Percentiles rank a stretch among this genome's conserved stretches.
Conservation (phyloP, 2,329 filamentous ascomycete species). For the Gnomoniopsis sp. region DNA sequence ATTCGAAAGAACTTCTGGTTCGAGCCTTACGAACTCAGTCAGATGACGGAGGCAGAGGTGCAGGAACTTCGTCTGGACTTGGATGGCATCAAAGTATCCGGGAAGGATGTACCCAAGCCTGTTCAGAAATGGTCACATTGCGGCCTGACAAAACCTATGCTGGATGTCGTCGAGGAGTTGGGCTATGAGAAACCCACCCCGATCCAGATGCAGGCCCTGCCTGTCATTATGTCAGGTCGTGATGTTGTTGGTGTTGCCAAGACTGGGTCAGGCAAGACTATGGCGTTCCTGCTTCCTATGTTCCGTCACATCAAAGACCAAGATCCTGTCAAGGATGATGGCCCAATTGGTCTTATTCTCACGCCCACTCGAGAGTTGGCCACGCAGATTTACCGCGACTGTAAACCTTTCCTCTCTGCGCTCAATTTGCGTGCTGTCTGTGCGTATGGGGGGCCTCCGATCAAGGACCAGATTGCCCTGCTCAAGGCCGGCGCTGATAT, state of each 20-base stretch:
- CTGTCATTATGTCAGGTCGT: conserved; percentile 90
- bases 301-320: conserved; percentile 98
- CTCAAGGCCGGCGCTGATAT: conserved; percentile 94
- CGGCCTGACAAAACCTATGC: conserved; percentile 78
- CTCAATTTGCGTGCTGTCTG: conserved; percentile 83
- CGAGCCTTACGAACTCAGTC: conserved; percentile 77
- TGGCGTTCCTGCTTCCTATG: conserved; percentile 94
- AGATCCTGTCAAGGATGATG: conserved; percentile 76
- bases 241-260: conserved; percentile 97
- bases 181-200: conserved; percentile 87
- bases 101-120: conserved; percentile 84
- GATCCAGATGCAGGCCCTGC: conserved; percentile 93
- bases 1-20: conserved; percentile 95
- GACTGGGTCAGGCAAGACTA: conserved; percentile 95
- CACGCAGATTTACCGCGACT: conserved; percentile 89
- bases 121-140: conserved; percentile 97
- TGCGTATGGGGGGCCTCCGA: conserved; percentile 91
- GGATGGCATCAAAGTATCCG: conserved; percentile 91
- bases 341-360: conserved; percentile 84
- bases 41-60: conserved; percentile 82
- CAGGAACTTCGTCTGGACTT: conserved; percentile 79
- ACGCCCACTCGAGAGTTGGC: conserved; percentile 93
- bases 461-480: conserved; percentile 96
- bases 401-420: conserved; percentile 88
- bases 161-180: conserved; percentile 78